Evolutionary conservation across 108 stramenopile species (phyloP), one percentile per base, ranked within the genome.

Genomic region (Nitzschia inconspicua): DNA sequence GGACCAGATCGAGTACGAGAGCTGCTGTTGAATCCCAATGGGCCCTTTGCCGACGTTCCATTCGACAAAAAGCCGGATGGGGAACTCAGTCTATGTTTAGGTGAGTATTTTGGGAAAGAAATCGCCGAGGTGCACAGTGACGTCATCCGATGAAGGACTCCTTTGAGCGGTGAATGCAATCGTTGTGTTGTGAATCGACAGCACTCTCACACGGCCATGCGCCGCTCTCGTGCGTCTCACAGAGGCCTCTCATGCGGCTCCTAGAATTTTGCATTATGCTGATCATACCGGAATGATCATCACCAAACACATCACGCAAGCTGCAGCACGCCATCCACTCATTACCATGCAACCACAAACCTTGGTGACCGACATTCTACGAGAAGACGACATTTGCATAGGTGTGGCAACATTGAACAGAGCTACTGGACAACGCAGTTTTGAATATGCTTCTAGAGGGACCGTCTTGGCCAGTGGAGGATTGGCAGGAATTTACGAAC

Each of bases 201-300:
- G n/a, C n/a, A n/a, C n/a, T n/a, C n/a, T n/a, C n/a, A n/a, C n/a
- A n/a, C n/a, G n/a, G n/a, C n/a, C n/a, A n/a, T n/a, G n/a, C n/a
- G n/a, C n/a, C n/a, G n/a, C n/a, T n/a, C n/a, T n/a, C n/a, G n/a
- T n/a, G n/a, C n/a, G n/a, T n/a, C n/a, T n/a, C 6, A 13, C 57
- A 43, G 96, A 97, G 77, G 96, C 94, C 0, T 82, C 82, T 13
- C 96, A 97, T 69, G 83, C 86, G 3, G 91, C 89, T 18, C 89
- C 96, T 2, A 74, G 96, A 18, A 95, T 97, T 65, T 73, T 95
- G 20, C 90, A 95, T 62, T 76, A 85, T 52, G 88, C 88, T 1
- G 96, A 97, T 63, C 84, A 92, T 54, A 95, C 94, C 20, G 96
- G 96, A 8, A 77, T 60, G 75, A 80, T 78, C 41, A 97, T 97